Evolutionary conservation across 2,329 filamentous ascomycete species (phyloP), one percentile per base, ranked within the genome.

Genomic region (Fusarium brachygibbosum): DNA sequence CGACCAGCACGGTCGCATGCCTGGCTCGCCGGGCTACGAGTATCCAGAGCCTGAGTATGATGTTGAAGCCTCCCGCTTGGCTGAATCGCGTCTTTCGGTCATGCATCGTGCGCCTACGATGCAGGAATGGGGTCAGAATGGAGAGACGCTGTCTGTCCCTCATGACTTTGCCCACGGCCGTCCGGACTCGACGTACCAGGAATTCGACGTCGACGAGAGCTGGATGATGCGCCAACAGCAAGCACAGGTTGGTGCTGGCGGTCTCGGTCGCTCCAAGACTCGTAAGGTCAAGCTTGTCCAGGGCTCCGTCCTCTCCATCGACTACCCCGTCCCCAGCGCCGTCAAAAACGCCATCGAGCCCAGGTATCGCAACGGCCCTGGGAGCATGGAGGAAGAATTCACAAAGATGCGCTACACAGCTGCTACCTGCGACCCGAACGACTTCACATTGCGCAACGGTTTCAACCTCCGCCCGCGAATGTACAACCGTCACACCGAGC

Each of bases 351-450:
- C 71, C 41, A 63, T 73, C 10, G 59, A 73, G 40, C 66, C 68
- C 12, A 54, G 66, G 23, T 73, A 72, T 52, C 69, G 71, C 53
- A 55, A 58, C 12, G 69, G 50, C 1, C 68, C 68, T 12, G 63
- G 68, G 3, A 69, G 64, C 44, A 60, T 73, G 53, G 51, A 63
- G 37, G 71, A 74, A 21, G 71, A 73, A 21, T 73, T 73, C 31
- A 59, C 65, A 42, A 73, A 73, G 60, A 73, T 73, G 71, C 68
- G 71, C 25, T 73, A 73, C 57, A 73, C 71, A 19, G 71, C 71
- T n/a, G 71, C 71, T 21, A 73, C 71, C 17, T 73, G 71, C 58
- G 71, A 73, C 29, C 71, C 71, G 11, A 73, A 73, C 63, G 71
- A 73, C 12, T 73, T 73, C 31, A 73, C 71, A 8, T 56, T 73